These are phyloP conservation scores for Raddia guianensis DNA, from an alignment of 176 grass and related monocot species.

Conservation along the genomic window DNA sequence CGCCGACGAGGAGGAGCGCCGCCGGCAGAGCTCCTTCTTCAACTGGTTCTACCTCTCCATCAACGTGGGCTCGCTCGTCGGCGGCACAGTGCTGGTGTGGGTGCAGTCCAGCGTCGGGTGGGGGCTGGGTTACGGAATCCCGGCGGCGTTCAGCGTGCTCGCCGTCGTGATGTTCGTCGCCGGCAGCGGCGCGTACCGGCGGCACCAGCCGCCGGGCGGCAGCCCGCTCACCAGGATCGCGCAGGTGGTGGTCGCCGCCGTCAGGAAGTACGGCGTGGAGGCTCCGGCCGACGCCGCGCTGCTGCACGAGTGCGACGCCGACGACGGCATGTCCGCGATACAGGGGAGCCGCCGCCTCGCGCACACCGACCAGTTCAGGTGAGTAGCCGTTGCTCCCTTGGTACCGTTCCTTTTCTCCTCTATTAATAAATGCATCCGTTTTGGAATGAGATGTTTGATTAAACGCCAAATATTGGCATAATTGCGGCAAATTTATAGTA, in stretches of 20 bases:
- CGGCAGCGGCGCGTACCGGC: constrained; percentile 27
- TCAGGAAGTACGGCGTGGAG: constrained; percentile 40
- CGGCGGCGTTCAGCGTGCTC: constrained; percentile 32
- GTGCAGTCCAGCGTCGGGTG: constrained; percentile 52
- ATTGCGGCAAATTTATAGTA: too few species aligned
- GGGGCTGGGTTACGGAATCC: constrained; percentile 50
- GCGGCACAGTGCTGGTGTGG: constrained; percentile 61
- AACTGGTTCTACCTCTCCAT: constrained; percentile 64
- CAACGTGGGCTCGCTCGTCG: constrained; percentile 47
- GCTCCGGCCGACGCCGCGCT: constrained; percentile 17
- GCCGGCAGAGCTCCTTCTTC: constrained; percentile 66
- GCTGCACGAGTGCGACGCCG: constrained; percentile 48
- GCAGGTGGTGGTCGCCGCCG: constrained; percentile 48
- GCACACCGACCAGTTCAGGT: constrained; percentile 60
- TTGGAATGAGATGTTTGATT: too few species aligned
- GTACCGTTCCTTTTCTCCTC: neutral
- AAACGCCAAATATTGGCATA: too few species aligned
- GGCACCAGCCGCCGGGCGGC: constrained; percentile 38
- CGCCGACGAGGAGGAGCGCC: constrained; percentile 33
- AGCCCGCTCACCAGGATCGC: constrained; percentile 58
- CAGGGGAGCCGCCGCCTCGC: constrained; percentile 59
- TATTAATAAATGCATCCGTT: too few species aligned
- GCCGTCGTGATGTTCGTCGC: constrained; percentile 37
- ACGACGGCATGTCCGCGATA: constrained; percentile 51
- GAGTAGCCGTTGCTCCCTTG: neutral